Evolutionary conservation across 345 rosid species (phyloP), one percentile per base, ranked within the genome.

Genomic region (Citrus maxima): DNA sequence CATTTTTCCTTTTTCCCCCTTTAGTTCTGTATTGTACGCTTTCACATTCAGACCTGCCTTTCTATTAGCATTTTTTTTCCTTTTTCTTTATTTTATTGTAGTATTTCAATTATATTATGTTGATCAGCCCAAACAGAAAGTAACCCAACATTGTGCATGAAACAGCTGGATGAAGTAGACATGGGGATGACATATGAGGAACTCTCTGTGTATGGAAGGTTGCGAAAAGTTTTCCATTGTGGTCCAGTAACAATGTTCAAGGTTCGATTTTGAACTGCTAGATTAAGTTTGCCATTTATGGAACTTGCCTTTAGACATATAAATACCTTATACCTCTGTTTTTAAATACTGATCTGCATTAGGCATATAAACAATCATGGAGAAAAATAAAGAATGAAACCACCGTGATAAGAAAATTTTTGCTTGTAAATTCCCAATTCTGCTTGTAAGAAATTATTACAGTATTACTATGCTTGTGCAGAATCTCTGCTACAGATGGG

Each of bases 231-330:
- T 63, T 90, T 89, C 84, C 94, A 93, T 4, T 92, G 97, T 73
- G 98, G 99, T 24, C 99, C 99, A 4, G 93, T 93, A n/a, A 92
- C 98, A 25, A 97, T 97, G 99, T 97, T 97, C 86, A 87, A 93
- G 98, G 99, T 90, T 67, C 60, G 85, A 35, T 78, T 38, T 73
- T 18, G 72, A 69, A 73, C 70, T 55, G 24, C 35, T 27, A 19
- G 14, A 46, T 13, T 46, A 46, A 46, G 51, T 46, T 37, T 22
- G 6, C 54, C 51, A 13, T 13, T 46, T 46, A 46, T 46, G 18
- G 51, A 46, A 37, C 38, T 7, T 5, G 64, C 9, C 5, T 64
- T 70, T 64, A 19, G 37, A 12, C 55, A 59, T 0, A 16, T 38
- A 40, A 25, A 28, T 56, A 58, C 40, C 35, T 16, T 21, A 28